phyloP scores from a whole-genome alignment of 805 yeast species.

The Hanseniaspora nectarophila region DNA sequence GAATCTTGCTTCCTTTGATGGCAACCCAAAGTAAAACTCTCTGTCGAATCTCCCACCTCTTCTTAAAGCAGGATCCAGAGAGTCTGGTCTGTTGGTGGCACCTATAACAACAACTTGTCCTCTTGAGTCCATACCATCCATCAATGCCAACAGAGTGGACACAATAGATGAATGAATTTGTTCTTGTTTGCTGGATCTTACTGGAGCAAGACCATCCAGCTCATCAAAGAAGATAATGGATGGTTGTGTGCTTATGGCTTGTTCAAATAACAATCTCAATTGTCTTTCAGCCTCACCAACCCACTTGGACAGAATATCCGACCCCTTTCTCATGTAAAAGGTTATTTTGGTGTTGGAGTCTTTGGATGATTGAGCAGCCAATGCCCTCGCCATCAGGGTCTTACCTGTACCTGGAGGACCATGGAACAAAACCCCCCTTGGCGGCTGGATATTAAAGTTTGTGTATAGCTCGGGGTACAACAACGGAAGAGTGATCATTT shows the following conservation, averaged over 20 bases:
- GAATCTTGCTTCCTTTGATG: constrained; percentile 66
- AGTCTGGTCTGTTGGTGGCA: constrained; percentile 94
- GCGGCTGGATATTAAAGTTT: constrained; percentile 84
- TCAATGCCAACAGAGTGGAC: constrained; percentile 81
- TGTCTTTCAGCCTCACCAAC: constrained; percentile 98
- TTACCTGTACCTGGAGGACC: constrained; percentile 99
- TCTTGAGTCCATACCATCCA: constrained; percentile 99
- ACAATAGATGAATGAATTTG: constrained; percentile 97
- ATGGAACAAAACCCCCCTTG: constrained; percentile 92
- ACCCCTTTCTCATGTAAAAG: constrained; percentile 96
- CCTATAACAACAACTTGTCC: constrained; percentile 98
- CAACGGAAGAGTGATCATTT: constrained; percentile 90
- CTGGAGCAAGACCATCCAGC: constrained; percentile 97
- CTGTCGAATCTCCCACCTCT: constrained; percentile 96
- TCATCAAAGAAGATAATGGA: constrained; percentile 94
- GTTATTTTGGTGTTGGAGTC: constrained; percentile 77
- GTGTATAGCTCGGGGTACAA: constrained; percentile 88
- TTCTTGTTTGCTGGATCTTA: constrained; percentile 91
- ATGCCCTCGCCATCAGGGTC: constrained; percentile 92
- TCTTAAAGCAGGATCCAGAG: constrained; percentile 94
- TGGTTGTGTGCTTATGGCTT: constrained; percentile 92
- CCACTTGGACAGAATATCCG: constrained; percentile 95
- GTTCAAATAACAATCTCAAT: constrained; percentile 78
- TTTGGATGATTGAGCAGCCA: constrained; percentile 81
- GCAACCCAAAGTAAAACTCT: constrained; percentile 91